These are phyloP conservation scores for Leishmania braziliensis DNA, from an alignment of 208 protist species.

Conservation along the genomic window DNA sequence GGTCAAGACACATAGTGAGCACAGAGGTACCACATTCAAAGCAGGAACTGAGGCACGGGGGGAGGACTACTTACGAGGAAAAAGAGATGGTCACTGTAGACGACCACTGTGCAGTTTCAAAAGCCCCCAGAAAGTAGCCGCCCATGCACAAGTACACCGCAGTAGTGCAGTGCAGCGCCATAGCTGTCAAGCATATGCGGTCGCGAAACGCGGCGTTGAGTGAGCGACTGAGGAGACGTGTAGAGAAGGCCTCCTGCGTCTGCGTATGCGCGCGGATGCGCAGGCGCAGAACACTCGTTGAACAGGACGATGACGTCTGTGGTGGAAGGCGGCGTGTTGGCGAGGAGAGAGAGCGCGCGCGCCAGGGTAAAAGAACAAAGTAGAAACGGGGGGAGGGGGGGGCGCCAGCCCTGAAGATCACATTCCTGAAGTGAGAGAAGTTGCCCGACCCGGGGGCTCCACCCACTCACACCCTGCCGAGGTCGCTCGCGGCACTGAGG, in stretches of 20 bases:
- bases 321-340: neutral
- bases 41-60: neutral
- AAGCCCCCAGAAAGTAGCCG: neutral
- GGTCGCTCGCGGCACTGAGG: too few relatives aligned
- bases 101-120: neutral
- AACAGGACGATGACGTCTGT: neutral
- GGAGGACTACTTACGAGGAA: neutral
- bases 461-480: too few relatives aligned
- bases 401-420: neutral
- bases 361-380: neutral
- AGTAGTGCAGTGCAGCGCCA: neutral
- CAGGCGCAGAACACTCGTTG: neutral
- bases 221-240: neutral
- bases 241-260: neutral
- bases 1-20: neutral
- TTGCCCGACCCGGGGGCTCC: neutral
- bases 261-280: neutral
- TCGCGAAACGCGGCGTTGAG: neutral
- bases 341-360: neutral
- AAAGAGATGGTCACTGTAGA: neutral
- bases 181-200: neutral
- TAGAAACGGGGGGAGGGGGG: neutral
- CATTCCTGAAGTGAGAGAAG: neutral
- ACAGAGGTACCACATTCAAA: neutral
- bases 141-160: neutral